These are phyloP conservation scores for Backusella australiensis DNA, from an alignment of 192 early-diverging fungal species.

Conservation along the genomic window DNA sequence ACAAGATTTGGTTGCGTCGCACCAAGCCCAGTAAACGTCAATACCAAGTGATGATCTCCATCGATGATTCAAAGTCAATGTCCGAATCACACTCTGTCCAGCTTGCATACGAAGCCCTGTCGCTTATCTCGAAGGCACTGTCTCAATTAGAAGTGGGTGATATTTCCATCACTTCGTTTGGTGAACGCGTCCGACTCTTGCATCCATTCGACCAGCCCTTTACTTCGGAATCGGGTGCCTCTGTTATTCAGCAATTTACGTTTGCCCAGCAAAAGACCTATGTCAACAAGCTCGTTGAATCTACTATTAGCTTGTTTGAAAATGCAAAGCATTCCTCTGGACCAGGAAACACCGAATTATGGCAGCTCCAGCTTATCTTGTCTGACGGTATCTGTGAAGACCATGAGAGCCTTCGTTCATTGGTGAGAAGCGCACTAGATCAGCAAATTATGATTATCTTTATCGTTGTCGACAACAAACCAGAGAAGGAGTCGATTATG, in stretches of 20 bases:
- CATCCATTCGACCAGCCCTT: slow-evolving; percentile 96
- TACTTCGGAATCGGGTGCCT: slow-evolving; percentile 85
- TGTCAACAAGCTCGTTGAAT: slow-evolving; percentile 84
- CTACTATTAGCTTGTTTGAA: slow-evolving; percentile 77
- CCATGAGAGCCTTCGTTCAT: slow-evolving; percentile 76
- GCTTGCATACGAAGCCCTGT: slow-evolving; percentile 92
- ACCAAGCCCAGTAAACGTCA: slow-evolving; percentile 95
- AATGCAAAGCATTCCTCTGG: slow-evolving; percentile 56
- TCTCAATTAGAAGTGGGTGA: slow-evolving; percentile 95
- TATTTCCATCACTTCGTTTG: slow-evolving; percentile 88
- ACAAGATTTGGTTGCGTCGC: slow-evolving; percentile 99
- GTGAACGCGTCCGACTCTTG: slow-evolving; percentile 78
- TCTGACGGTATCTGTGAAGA: slow-evolving; percentile 98
- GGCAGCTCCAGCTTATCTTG: slow-evolving; percentile 95
- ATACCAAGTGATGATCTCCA: slow-evolving; percentile 97
- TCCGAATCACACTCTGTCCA: slow-evolving; percentile 83
- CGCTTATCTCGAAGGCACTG: slow-evolving; percentile 88
- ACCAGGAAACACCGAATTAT: slow-evolving; percentile 67
- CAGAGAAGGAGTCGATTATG: slow-evolving; percentile 81
- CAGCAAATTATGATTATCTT: slow-evolving; percentile 93
- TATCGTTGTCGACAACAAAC: slow-evolving; percentile 88
- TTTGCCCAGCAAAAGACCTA: slow-evolving; percentile 91
- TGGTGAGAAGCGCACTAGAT: slow-evolving; percentile 85
- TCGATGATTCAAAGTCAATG: slow-evolving; percentile 99
- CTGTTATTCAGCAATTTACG: slow-evolving; percentile 85